Base-by-base conservation (phyloP, 306 rosid species). In the Purshia tridentata region DNA sequence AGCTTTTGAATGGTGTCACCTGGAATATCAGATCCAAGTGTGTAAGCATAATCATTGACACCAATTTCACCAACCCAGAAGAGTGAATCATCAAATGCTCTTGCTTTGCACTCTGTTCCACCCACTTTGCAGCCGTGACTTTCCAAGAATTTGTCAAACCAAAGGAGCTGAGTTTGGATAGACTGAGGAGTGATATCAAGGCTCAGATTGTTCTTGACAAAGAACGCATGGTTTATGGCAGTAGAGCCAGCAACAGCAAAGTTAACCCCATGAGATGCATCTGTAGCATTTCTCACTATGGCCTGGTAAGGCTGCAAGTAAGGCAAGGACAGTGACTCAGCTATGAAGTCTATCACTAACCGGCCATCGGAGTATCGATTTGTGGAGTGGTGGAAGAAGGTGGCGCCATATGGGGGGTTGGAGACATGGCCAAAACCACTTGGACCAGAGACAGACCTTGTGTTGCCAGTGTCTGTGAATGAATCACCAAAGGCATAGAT, bases 1-100 rank as follows among this genome's bases (percentile, higher is more conserved):
- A 94, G 89, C 86, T 80, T 83, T 61, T 84, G 81, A 41, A 91
- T 83, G 41, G 85, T 83, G 9, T 87, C 93, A 18, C 9, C 54
- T 2, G 91, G 35, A 49, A 94, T 51, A 0, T 83, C 0, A 69
- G 97, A 94, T 80, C 97, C 97, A 72, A 91, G n/a, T 13, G 71
- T 77, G 70, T 94, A 94, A 67, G 99, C 99, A 72, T 91, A 94
- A 16, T 93, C 99, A 82, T 94, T 94, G 82, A 89, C 97, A 29
- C 99, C 99, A 75, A 94, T 94, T 74, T 94, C 99, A 50, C 99
- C 99, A 61, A 94, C 86, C 99, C 99, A 94, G 61, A 94, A 87
- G 0, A 94, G 82, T 2, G 98, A 61, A 19, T 88, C 91, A 40
- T 90, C 82, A 76, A 89, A 84, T 4, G 51, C 88, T 39, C 60